Evolutionary conservation across 1,139 yeast species (phyloP).

Genomic region (Nadsonia starkeyi-henricii): DNA sequence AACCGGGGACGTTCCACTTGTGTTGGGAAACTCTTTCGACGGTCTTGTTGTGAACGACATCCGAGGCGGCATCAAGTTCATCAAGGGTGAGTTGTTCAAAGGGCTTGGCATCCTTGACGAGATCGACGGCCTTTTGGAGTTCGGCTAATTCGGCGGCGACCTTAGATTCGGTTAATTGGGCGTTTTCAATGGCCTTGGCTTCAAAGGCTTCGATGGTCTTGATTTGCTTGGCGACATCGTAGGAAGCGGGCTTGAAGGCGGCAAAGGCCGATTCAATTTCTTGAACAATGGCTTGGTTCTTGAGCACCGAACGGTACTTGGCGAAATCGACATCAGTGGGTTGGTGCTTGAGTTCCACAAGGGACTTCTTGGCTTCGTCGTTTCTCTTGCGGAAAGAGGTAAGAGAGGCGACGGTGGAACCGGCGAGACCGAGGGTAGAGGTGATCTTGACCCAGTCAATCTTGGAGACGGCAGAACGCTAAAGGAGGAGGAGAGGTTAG

Average conservation of each 20-base stretch:
- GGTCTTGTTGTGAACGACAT: slow-evolving; percentile 94
- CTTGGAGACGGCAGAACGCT: slow-evolving; percentile 56
- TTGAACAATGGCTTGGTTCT: slow-evolving; percentile 67
- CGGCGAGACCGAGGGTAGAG: slow-evolving; percentile 81
- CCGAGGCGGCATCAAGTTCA: slow-evolving; percentile 88
- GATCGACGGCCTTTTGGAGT: slow-evolving; percentile 75
- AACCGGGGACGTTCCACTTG: slow-evolving; percentile 97
- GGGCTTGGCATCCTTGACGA: slow-evolving; percentile 95
- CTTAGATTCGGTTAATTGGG: slow-evolving; percentile 81
- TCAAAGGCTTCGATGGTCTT: slow-evolving; percentile 89
- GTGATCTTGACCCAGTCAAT: slow-evolving; percentile 91
- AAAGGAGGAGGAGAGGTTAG: background rate
- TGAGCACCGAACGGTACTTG: slow-evolving; percentile 64
- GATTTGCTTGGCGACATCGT: slow-evolving; percentile 79
- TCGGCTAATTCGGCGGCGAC: slow-evolving; percentile 78
- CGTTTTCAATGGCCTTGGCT: slow-evolving; percentile 90
- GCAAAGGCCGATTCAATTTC: slow-evolving; percentile 69
- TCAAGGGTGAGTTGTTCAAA: slow-evolving; percentile 93
- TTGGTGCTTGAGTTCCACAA: slow-evolving; percentile 56
- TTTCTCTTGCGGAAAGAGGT: slow-evolving; percentile 94
- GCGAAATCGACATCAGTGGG: slow-evolving; percentile 67
- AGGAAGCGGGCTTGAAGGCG: slow-evolving; percentile 67
- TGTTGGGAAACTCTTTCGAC: slow-evolving; percentile 91
- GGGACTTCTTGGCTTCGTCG: slow-evolving; percentile 87
- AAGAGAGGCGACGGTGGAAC: slow-evolving; percentile 77